Base-by-base conservation (phyloP, 345 rosid species). In the Eucalyptus sp. region DNA sequence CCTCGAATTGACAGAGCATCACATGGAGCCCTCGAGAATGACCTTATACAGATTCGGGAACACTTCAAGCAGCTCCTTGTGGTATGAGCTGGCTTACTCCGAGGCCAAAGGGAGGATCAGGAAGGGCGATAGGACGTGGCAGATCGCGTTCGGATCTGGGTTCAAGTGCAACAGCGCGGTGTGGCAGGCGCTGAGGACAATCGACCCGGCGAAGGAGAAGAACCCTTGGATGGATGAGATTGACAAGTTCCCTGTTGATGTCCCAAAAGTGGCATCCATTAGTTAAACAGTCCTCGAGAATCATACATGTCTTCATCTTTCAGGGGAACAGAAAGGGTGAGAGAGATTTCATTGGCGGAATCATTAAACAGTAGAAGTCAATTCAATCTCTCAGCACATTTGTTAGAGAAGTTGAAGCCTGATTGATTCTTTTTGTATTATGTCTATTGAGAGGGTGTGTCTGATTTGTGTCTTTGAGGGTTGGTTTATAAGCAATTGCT, bases 21-120 rank as follows among this genome's bases (percentile, higher is more conserved):
- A 97, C 85, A 96, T 97, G 99, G 99, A 97, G 90, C 97, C 99
- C 17, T 97, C 99, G 48, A 95, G 99, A 87, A 97, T 97, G 99
- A 95, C 99, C 1, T 92, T 97, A 4, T 92, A 94, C 90, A 92
- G 98, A 90, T 97, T 97, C 88, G 99, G 99, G 1, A 97, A 97
- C 89, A 97, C 99, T 49, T 97, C 99, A 0, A 97, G 99, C 86
- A 97, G 99, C 37, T 97, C 99, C 0, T 90, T 97, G 85, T 97
- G 99, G 98, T 97, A 96, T 64, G 99, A 97, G 84, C 79, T 97
- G 92, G 96, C 99, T 7, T 97, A 97, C 71, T 84, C 96, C 27
- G 99, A 97, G 90, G 96, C 99, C 11, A 96, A 96, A 89, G 99
- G 98, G 29, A 93, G 99, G 91, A 95, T 97, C 31, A 95, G 91